phyloP scores from a whole-genome alignment of 306 rosid genomes.

The Acacia melanoxylon region DNA sequence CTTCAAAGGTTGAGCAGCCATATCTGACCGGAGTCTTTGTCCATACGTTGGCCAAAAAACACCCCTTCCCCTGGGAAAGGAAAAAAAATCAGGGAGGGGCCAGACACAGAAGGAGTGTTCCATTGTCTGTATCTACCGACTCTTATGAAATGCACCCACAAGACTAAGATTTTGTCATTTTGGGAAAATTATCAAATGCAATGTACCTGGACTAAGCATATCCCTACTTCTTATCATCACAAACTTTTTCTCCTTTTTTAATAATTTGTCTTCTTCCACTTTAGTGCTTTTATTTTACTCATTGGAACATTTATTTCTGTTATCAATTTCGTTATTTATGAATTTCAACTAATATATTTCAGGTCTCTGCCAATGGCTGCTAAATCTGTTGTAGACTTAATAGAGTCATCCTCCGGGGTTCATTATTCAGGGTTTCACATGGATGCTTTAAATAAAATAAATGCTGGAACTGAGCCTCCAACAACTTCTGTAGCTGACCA shows the following conservation, averaged over 20 bases:
- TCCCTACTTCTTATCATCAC: background rate
- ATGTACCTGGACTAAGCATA: background rate
- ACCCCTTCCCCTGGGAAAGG: background rate
- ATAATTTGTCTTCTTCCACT: background rate
- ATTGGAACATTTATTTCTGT: background rate
- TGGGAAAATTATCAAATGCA: background rate
- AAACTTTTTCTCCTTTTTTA: background rate
- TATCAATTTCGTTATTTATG: conserved; percentile 5
- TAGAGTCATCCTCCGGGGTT: conserved; percentile 90
- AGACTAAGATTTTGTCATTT: background rate
- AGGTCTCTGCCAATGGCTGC: conserved; percentile 67
- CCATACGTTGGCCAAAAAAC: background rate
- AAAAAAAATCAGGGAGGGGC: background rate
- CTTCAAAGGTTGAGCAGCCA: background rate
- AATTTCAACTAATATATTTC: conserved; percentile 13
- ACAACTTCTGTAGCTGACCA: conserved; percentile 60
- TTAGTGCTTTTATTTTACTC: background rate
- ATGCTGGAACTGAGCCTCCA: conserved; percentile 44
- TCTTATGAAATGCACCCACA: background rate
- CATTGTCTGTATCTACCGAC: background rate
- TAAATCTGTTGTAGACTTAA: conserved; percentile 75
- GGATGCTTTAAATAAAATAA: conserved; percentile 60
- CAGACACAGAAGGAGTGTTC: background rate
- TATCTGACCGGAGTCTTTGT: background rate
- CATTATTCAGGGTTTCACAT: conserved; percentile 98